These are phyloP conservation scores for Madurella fahalii DNA, from an alignment of 2,329 filamentous ascomycete genomes.

Conservation along the genomic window DNA sequence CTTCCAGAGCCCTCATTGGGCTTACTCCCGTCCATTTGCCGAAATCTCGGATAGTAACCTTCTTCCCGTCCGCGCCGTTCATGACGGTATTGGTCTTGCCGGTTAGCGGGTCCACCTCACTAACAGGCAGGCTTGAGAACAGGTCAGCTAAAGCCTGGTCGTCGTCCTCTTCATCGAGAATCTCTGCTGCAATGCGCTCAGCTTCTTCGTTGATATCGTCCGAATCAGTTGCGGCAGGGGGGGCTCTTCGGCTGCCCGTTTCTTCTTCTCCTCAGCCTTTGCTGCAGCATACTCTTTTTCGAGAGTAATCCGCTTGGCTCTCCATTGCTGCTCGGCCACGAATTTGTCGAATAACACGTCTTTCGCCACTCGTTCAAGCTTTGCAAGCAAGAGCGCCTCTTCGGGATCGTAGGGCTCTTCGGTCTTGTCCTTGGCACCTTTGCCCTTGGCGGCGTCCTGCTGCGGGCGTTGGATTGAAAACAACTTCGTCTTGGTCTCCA, in stretches of 20 bases:
- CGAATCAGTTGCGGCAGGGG: conserved; percentile 7
- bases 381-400: conserved; percentile 64
- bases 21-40: conserved; percentile 74
- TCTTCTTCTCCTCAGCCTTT: conserved; percentile 35
- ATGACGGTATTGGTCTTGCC: conserved; percentile 57
- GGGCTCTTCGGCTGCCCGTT: conserved; percentile 26
- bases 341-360: conserved; percentile 71
- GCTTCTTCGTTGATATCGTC: conserved; percentile 55
- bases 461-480: conserved; percentile 56
- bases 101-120: conserved; percentile 54
- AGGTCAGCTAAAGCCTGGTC: conserved; percentile 48
- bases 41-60: conserved; percentile 72
- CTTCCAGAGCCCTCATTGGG: conserved; percentile 74
- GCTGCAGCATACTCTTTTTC: conserved; percentile 57
- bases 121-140: conserved; percentile 58
- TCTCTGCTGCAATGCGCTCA: conserved; percentile 53
- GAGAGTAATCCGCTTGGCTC: conserved; percentile 51
- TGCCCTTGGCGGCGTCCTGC: conserved; percentile 41
- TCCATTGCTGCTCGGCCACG: conserved; percentile 64
- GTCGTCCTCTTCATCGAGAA: conserved; percentile 53
- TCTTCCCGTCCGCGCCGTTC: conserved; percentile 48
- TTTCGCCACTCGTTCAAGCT: conserved; percentile 71
- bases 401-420: conserved; percentile 39
- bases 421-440: conserved; percentile 20
- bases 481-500: conserved; percentile 68